phyloP scores from a whole-genome alignment of 371 early-diverging fungal genomes.

The Fennellomyces sp. region DNA sequence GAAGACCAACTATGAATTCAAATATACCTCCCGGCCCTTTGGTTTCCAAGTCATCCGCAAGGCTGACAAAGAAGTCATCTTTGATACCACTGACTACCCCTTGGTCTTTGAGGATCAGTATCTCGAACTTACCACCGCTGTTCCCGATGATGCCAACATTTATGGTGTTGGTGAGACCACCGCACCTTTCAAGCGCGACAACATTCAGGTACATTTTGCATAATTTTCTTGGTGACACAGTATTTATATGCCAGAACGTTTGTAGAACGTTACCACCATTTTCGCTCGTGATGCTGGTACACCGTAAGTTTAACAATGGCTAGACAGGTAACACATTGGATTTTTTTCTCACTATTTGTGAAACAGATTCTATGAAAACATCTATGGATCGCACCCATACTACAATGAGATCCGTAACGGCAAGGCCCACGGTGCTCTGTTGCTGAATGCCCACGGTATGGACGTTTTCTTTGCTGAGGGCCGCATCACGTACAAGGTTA shows the following conservation, averaged over 20 bases:
- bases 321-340: neutral
- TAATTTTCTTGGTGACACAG: neutral
- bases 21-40: constrained; percentile 52
- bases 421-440: constrained; percentile 56
- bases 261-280: constrained; percentile 42
- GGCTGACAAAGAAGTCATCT: constrained; percentile 49
- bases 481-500: constrained; percentile 54
- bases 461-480: constrained; percentile 60
- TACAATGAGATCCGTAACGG: constrained; percentile 70
- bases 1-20: constrained; percentile 43
- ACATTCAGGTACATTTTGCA: neutral
- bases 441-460: constrained; percentile 76
- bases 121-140: constrained; percentile 57
- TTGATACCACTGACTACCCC: constrained; percentile 60
- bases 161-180: constrained; percentile 75
- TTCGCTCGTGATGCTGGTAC: constrained; percentile 64
- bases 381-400: constrained; percentile 75
- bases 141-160: constrained; percentile 62
- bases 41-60: constrained; percentile 61
- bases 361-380: constrained; percentile 48
- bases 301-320: constrained; percentile 24
- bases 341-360: neutral
- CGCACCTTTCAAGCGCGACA: constrained; percentile 31
- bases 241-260: neutral
- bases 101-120: constrained; percentile 75